Conservation (phyloP, 2,329 filamentous ascomycete genomes). For the Huntiella moniliformis region DNA sequence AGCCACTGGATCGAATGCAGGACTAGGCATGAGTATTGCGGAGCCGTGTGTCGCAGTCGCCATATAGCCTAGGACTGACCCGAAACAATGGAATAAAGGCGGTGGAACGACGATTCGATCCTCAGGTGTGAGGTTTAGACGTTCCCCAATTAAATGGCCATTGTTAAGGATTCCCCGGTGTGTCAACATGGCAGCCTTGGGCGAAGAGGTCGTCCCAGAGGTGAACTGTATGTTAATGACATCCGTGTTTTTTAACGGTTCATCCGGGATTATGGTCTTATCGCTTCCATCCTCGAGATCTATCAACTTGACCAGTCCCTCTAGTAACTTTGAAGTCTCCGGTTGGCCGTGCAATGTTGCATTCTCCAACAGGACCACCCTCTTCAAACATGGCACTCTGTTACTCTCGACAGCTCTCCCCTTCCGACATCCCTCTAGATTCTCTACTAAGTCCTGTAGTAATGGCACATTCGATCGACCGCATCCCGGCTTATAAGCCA, state of each 20-base stretch:
- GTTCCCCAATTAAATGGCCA: conserved; percentile 60
- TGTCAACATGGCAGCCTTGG: conserved; percentile 78
- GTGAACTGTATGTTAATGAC: conserved; percentile 95
- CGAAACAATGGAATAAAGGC: conserved; percentile 81
- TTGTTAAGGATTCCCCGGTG: conserved; percentile 88
- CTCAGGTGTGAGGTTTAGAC: conserved; percentile 58
- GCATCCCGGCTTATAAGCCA: conserved; percentile 43
- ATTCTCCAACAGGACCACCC: conserved; percentile 66
- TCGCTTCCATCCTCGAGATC: conserved; percentile 21
- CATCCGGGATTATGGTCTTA: conserved; percentile 23
- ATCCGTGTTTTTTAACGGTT: conserved; percentile 39
- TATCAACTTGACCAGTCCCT: conserved; percentile 27
- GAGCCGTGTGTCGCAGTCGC: conserved; percentile 69
- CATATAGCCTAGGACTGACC: conserved; percentile 85
- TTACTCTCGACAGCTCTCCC: conserved; percentile 16
- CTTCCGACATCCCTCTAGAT: conserved; percentile 18
- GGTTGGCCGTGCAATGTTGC: conserved; percentile 25
- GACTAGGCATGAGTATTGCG: conserved; percentile 65
- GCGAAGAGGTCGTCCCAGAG: conserved; percentile 75
- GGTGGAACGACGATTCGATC: conserved; percentile 75
- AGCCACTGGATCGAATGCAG: conserved; percentile 67
- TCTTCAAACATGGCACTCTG: conserved; percentile 47
- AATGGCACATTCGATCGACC: conserved; percentile 35
- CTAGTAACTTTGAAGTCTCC: conserved; percentile 7
- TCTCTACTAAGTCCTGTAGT: conserved; percentile 26